Base-by-base conservation (phyloP, 768 basidiomycete species). In the Pleurotus cornucopiae region DNA sequence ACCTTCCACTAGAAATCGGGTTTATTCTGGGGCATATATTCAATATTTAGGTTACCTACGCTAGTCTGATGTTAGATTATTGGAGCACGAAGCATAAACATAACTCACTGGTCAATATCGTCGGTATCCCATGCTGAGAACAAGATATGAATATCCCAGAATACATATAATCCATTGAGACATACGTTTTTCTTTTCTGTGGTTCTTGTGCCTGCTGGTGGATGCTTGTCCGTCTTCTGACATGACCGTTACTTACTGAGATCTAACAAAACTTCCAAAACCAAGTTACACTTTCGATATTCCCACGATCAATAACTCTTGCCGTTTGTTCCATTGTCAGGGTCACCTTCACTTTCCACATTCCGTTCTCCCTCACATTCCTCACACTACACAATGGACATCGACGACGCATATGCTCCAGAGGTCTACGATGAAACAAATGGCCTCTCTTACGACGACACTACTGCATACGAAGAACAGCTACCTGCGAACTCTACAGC, bases 171-270 rank as follows among this genome's bases (percentile, higher is more conserved):
- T 7, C 21, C 21, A 40, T 7, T 16, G 18, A 1, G 26, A 73
- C 92, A 67, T 66, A 96, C 95, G 95, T 73, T 98, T 98, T 6
- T 97, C 94, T 68, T 97, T 97, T 60, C 94, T 80, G 69, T 92
- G 88, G 45, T 83, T 76, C 74, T 93, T 94, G 75, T 94, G 94
- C 71, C 95, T 94, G 71, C 79, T 91, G 39, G 83, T 6, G 3
- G 66, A 66, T 23, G 62, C 63, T 56, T 73, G 72, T 59, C 76
- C 77, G 40, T 74, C 70, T 45, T 78, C 77, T 20, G 76, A 73
- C 76, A 78, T 79, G 30, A 34, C 30, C 30, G 30, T 34, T 34
- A 34, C 30, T 30, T 30, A 30, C 9, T 34, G 9, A 11, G 30
- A 34, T 34, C 30, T 34, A 34, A 34, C 30, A 34, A 34, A 34